Conservation (phyloP, 345 rosid genomes). For the Euphorbia pulcherrima region DNA sequence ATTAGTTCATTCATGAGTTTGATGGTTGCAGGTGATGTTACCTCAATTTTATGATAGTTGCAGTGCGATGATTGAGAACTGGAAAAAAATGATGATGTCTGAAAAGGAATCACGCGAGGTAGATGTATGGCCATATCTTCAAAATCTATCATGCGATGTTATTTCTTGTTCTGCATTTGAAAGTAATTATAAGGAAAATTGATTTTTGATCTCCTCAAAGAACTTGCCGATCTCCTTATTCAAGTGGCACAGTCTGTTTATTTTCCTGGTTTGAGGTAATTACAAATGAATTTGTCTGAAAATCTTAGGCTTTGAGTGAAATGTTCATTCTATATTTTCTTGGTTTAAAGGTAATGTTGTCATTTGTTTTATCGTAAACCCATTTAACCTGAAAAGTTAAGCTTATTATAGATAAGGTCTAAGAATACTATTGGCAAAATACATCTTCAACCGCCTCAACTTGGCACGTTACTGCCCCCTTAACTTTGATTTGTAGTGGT, state of each 20-base stretch:
- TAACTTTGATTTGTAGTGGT: too few relatives aligned
- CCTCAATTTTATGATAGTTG: constrained; percentile 30
- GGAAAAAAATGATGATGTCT: constrained; percentile 21
- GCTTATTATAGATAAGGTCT: too few relatives aligned
- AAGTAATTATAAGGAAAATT: constrained; percentile 41
- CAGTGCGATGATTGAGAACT: constrained; percentile 26
- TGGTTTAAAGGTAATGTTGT: too few relatives aligned
- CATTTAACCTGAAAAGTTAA: too few relatives aligned
- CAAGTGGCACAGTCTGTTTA: constrained; percentile 10
- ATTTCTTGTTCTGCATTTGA: constrained; percentile 52
- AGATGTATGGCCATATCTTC: constrained; percentile 40
- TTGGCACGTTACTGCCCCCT: too few relatives aligned
- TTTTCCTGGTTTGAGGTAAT: constrained; percentile 48
- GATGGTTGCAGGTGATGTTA: constrained; percentile 25
- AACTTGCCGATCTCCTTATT: constrained; percentile 9
- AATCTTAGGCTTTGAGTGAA: too few relatives aligned
- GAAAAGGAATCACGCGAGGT: constrained; percentile 21
- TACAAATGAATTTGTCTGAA: too few relatives aligned
- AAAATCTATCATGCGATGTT: constrained; percentile 35
- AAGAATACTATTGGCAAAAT: too few relatives aligned
- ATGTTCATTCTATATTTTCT: too few relatives aligned
- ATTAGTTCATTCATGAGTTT: neutral
- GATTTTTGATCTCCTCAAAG: constrained; percentile 36
- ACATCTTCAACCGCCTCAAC: too few relatives aligned
- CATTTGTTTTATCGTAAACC: too few relatives aligned